These are phyloP conservation scores for Dothidotthia symphoricarpi DNA, from an alignment of 2,329 filamentous ascomycete species.

Conservation along the genomic window DNA sequence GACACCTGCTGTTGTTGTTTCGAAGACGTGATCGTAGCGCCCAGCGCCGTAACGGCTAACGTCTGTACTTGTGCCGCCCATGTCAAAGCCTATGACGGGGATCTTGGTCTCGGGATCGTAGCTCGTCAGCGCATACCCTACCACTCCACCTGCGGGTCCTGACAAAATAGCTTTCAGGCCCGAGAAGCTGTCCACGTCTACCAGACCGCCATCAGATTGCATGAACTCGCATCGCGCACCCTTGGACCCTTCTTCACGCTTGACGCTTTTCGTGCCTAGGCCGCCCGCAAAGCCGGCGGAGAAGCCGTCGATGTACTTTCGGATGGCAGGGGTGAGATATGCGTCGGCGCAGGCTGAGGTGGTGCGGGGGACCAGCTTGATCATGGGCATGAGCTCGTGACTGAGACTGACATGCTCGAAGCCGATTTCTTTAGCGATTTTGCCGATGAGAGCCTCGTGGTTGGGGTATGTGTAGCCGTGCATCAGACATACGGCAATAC, in stretches of 20 bases:
- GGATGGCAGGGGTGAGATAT: conserved; percentile 75
- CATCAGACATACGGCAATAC: conserved; percentile 87
- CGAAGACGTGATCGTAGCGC: conserved; percentile 88
- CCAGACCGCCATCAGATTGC: conserved; percentile 76
- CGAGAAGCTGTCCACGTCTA: conserved; percentile 76
- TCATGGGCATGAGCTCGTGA: conserved; percentile 83
- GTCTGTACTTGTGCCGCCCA: conserved; percentile 92
- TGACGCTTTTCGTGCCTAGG: conserved; percentile 72
- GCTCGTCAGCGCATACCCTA: conserved; percentile 87
- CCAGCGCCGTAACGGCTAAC: conserved; percentile 84
- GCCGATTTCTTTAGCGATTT: conserved; percentile 74
- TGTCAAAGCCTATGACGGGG: conserved; percentile 91
- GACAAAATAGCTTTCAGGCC: conserved; percentile 83
- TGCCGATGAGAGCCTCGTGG: conserved; percentile 76
- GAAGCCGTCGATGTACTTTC: conserved; percentile 75
- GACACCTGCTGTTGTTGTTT: conserved; percentile 90
- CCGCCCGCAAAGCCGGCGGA: conserved; percentile 77
- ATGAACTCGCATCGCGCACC: conserved; percentile 90
- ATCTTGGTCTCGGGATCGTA: conserved; percentile 80
- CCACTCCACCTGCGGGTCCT: conserved; percentile 88
- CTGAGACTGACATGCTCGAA: conserved; percentile 80
- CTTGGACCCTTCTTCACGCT: conserved; percentile 61
- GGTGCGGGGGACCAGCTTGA: conserved; percentile 73
- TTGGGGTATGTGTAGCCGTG: conserved; percentile 89
- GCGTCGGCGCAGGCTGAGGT: conserved; percentile 78